Percentiles rank a stretch among this genome's conserved stretches.
Evolutionary conservation across 2,329 filamentous ascomycete species (phyloP).

Genomic region (Nothophaeocryptopus gaeumannii): DNA sequence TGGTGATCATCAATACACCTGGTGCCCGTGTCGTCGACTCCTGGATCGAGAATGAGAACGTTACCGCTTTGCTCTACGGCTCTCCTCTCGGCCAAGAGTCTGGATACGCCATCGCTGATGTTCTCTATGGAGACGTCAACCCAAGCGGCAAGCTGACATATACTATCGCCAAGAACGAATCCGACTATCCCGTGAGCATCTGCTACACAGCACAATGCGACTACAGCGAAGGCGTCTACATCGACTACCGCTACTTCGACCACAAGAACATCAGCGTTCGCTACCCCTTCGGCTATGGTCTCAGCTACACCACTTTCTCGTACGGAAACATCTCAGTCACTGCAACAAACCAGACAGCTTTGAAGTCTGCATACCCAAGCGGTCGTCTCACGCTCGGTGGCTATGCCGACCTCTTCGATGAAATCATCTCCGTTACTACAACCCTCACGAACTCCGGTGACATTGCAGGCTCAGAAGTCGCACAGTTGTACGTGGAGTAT

Average conservation of each 20-base stretch:
- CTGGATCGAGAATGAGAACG: constrained; percentile 32
- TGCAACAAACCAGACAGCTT: constrained; percentile 11
- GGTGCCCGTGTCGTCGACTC: constrained; percentile 29
- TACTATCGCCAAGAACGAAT: constrained; percentile 30
- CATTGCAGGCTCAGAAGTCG: constrained; percentile 52
- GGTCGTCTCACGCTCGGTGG: constrained; percentile 59
- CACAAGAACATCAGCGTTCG: constrained; percentile 39
- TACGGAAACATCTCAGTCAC: constrained; percentile 30
- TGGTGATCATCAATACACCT: constrained; percentile 31
- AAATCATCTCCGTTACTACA: constrained; percentile 55
- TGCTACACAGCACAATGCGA: constrained; percentile 50
- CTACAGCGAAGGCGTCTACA: constrained; percentile 40
- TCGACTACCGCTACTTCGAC: constrained; percentile 47
- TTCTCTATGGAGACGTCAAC: constrained; percentile 31
- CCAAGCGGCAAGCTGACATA: constrained; percentile 32
- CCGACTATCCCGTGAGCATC: constrained; percentile 58
- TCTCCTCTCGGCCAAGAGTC: constrained; percentile 33
- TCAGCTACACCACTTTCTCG: constrained; percentile 45
- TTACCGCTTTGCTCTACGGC: constrained; percentile 33
- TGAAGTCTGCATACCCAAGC: constrained; percentile 13
- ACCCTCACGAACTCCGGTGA: constrained; percentile 63
- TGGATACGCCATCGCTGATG: constrained; percentile 27
- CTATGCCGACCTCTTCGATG: constrained; percentile 57
- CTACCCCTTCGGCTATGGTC: constrained; percentile 45
- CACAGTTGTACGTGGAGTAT: constrained; percentile 51